A percentile compares a stretch with the other conserved stretches of the same genome.
phyloP scores from a whole-genome alignment of 768 basidiomycete genomes.

The Boletus patriciae region DNA sequence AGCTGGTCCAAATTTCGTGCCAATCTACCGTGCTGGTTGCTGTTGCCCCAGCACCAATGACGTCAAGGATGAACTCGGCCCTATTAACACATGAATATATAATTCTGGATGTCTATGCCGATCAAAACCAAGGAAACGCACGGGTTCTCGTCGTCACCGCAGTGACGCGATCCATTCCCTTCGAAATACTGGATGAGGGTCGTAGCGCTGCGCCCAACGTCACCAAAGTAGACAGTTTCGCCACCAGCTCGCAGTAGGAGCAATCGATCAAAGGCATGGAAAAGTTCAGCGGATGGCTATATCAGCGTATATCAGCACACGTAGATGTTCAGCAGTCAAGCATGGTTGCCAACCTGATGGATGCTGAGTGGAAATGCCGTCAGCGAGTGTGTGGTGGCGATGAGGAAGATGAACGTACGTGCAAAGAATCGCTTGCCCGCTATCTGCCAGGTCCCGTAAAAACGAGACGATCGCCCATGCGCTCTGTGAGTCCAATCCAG shows the following conservation, averaged over 20 bases:
- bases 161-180: conserved; percentile 60
- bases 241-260: conserved; percentile 79
- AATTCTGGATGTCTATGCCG: conserved; percentile 43
- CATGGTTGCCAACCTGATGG: conserved; percentile 33
- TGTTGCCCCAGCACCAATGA: conserved; percentile 73
- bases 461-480: conserved; percentile 83
- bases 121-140: conserved; percentile 35
- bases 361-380: conserved; percentile 32
- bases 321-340: too few relatives aligned
- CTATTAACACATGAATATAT: conserved; percentile 37
- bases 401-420: conserved; percentile 49
- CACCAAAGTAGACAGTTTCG: conserved; percentile 64
- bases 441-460: conserved; percentile 71
- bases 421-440: conserved; percentile 89
- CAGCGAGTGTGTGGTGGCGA: background rate
- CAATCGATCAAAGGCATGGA: conserved; percentile 77
- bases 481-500: conserved; percentile 83
- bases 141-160: conserved; percentile 70
- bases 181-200: conserved; percentile 79
- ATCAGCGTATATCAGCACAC: conserved; percentile 19
- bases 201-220: conserved; percentile 60
- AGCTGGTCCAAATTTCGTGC: conserved; percentile 59
- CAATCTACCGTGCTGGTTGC: conserved; percentile 56
- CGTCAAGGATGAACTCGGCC: conserved; percentile 66
- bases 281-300: conserved; percentile 77